A percentile compares a stretch with the other conserved stretches of the same genome.
Evolutionary conservation across 805 yeast species (phyloP).

Genomic region (Priceomyces carsonii): DNA sequence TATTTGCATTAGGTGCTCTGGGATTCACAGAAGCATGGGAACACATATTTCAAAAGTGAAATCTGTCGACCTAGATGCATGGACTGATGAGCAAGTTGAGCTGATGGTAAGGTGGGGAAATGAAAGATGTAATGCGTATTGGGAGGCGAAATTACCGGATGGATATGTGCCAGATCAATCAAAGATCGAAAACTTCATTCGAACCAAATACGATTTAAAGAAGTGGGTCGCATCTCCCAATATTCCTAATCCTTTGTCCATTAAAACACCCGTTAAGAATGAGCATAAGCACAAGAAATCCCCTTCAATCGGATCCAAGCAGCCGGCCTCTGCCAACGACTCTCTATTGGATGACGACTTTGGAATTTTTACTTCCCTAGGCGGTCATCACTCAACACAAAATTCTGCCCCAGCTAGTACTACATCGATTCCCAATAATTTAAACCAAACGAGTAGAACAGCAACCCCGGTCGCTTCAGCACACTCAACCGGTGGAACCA

Average conservation of each 20-base stretch:
- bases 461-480: slow-evolving; percentile 24
- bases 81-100: slow-evolving; percentile 91
- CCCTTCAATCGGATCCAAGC: too few species aligned
- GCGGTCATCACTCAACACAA: slow-evolving; percentile 10
- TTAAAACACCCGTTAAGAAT: slow-evolving; percentile 16
- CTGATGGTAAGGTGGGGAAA: slow-evolving; percentile 89
- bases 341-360: slow-evolving; percentile 42
- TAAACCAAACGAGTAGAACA: slow-evolving; percentile 1
- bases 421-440: slow-evolving; percentile 2
- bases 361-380: slow-evolving; percentile 35
- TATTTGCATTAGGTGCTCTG: slow-evolving; percentile 92
- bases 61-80: slow-evolving; percentile 90
- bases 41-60: slow-evolving; percentile 93
- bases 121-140: slow-evolving; percentile 69
- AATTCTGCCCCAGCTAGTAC: slow-evolving; percentile 7
- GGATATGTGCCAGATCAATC: slow-evolving; percentile 76
- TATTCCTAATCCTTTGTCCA: slow-evolving; percentile 60
- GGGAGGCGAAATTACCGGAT: slow-evolving; percentile 80
- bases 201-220: slow-evolving; percentile 88
- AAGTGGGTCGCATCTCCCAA: slow-evolving; percentile 71
- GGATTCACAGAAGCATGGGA: slow-evolving; percentile 93
- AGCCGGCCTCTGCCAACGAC: too few species aligned
- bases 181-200: slow-evolving; percentile 84
- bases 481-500: slow-evolving; percentile 37
- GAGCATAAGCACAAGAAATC: not conserved